Evolutionary conservation across 495 filamentous ascomycete genomes (phyloP).

Genomic region (Stereocaulon alpinum): DNA sequence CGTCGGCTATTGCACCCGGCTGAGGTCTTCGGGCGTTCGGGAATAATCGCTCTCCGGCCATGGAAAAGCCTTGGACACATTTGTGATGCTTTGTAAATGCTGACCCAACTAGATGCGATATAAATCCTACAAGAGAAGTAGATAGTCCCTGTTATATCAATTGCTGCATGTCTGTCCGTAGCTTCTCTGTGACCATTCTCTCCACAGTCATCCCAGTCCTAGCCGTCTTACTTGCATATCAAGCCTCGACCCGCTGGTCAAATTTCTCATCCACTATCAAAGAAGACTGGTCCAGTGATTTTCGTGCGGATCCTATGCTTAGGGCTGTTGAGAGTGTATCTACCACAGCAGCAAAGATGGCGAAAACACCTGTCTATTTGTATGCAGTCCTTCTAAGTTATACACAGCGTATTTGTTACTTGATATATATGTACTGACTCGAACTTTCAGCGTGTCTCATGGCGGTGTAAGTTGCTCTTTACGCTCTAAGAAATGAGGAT

Average conservation of each 20-base stretch:
- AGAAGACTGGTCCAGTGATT: background rate
- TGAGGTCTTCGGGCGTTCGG: background rate
- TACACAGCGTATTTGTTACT: background rate
- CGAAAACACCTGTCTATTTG: conserved; percentile 61
- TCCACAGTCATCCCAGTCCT: background rate
- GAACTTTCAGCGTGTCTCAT: conserved; percentile 45
- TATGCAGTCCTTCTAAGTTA: background rate
- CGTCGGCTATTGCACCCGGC: background rate
- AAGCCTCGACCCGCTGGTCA: background rate
- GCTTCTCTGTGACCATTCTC: background rate
- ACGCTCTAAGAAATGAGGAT: background rate
- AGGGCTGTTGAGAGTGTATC: background rate
- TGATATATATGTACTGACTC: background rate
- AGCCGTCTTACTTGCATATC: background rate
- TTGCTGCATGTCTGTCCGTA: conserved; percentile 1
- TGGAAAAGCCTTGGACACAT: background rate
- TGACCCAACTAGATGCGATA: background rate
- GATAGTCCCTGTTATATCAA: background rate
- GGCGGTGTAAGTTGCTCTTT: conserved; percentile 50
- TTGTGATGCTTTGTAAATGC: conserved; percentile 3
- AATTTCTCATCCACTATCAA: background rate
- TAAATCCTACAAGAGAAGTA: too few relatives aligned
- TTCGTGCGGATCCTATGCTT: background rate
- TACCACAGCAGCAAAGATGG: conserved; percentile 5
- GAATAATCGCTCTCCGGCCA: background rate